Evolutionary conservation across 1,139 yeast genomes (phyloP).

Genomic region (Meyerozyma guilliermondii): DNA sequence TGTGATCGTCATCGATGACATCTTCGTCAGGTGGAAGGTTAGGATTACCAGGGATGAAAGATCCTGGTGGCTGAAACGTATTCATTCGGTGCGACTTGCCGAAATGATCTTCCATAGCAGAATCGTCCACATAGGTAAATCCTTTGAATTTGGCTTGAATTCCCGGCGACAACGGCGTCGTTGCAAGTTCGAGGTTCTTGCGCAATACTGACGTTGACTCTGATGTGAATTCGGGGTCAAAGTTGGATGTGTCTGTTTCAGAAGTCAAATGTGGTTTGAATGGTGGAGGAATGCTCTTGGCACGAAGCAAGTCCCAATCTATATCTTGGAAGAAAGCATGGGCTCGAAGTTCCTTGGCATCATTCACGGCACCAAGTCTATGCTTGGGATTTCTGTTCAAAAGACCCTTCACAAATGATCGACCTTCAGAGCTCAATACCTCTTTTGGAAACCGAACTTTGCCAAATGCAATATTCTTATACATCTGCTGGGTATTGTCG

Average conservation of each 20-base stretch:
- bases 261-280: constrained; percentile 89
- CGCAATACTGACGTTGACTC: constrained; percentile 80
- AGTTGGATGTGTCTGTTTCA: constrained; percentile 92
- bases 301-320: constrained; percentile 77
- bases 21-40: constrained; percentile 79
- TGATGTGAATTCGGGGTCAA: constrained; percentile 94
- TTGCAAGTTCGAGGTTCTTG: constrained; percentile 58
- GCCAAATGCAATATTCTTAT: constrained; percentile 96
- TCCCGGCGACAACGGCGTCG: constrained; percentile 89
- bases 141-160: constrained; percentile 95
- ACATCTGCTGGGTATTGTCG: constrained; percentile 96
- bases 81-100: constrained; percentile 42
- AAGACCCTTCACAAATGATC: constrained; percentile 90
- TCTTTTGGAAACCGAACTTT: constrained; percentile 96
- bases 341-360: constrained; percentile 85
- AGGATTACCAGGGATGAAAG: constrained; percentile 75
- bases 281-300: constrained; percentile 93
- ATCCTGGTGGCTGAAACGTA: constrained; percentile 57
- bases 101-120: constrained; percentile 86
- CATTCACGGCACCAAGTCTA: constrained; percentile 84
- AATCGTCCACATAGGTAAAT: constrained; percentile 91
- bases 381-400: constrained; percentile 94
- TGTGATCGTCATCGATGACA: constrained; percentile 71
- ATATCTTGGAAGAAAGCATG: constrained; percentile 89
- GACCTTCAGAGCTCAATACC: constrained; percentile 84